Conservation (phyloP, 2,329 filamentous ascomycete genomes). For the Colletotrichum nymphaeae region DNA sequence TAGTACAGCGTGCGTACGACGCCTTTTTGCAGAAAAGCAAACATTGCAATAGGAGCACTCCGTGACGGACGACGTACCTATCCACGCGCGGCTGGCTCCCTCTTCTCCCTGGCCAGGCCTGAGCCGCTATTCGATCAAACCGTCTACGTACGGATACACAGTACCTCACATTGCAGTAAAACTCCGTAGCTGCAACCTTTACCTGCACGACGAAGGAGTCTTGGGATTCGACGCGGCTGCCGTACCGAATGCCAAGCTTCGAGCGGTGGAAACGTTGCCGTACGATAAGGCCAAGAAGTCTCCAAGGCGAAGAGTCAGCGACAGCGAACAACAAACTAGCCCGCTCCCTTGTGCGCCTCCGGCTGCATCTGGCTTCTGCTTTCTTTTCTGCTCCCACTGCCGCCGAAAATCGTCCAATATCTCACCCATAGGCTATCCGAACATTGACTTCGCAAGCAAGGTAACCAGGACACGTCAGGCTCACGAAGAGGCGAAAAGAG, state of each 20-base stretch:
- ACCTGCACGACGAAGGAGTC: conserved; percentile 1
- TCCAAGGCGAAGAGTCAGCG: background rate
- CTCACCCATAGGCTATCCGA: background rate
- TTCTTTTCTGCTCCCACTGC: background rate
- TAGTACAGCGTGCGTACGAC: background rate
- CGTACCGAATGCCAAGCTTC: conserved; percentile 5
- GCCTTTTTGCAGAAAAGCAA: background rate
- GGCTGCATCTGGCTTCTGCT: background rate
- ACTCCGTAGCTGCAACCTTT: background rate
- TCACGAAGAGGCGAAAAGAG: background rate
- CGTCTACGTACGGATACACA: background rate
- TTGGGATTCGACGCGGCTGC: background rate
- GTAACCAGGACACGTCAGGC: background rate
- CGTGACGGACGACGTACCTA: background rate
- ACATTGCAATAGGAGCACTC: background rate
- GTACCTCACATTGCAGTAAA: background rate
- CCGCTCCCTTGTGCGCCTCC: background rate
- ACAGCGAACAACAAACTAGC: background rate
- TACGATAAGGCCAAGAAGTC: conserved; percentile 21
- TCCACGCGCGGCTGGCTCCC: background rate
- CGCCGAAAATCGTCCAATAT: background rate
- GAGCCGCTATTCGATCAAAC: background rate
- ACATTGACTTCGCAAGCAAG: background rate
- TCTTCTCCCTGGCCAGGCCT: too few relatives aligned
- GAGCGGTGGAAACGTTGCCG: conserved; percentile 19